Conservation (phyloP, 371 early-diverging fungal species). For the Mucor sp. region DNA sequence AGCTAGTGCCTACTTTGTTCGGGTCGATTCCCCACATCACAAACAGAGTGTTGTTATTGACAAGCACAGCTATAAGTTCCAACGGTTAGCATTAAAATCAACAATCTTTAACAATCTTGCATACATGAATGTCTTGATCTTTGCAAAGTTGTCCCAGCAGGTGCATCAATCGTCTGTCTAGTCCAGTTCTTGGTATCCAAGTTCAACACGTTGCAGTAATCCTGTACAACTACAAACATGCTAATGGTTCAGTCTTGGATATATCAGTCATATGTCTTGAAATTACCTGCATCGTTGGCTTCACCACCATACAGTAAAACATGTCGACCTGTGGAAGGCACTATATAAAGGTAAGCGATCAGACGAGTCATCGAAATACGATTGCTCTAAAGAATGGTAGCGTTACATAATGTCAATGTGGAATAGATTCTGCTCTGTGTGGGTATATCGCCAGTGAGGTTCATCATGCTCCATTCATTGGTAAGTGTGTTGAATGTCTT, state of each 20-base stretch:
- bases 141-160: background rate
- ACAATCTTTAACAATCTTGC: no score
- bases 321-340: background rate
- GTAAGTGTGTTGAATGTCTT: background rate
- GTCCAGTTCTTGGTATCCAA: constrained; percentile 1
- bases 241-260: background rate
- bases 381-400: no score
- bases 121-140: constrained; percentile 8
- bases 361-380: background rate
- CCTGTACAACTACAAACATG: background rate
- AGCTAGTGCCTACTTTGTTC: background rate
- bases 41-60: background rate
- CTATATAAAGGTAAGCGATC: background rate
- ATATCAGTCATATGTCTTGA: background rate
- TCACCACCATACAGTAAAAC: constrained; percentile 11
- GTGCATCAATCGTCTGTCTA: background rate
- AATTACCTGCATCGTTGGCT: background rate
- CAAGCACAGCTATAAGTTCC: background rate
- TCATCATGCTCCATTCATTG: background rate
- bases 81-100: background rate
- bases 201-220: constrained; percentile 3
- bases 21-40: constrained; percentile 7
- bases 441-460: constrained; percentile 1
- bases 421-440: background rate
- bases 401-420: background rate